Evolutionary conservation across 2,329 filamentous ascomycete species (phyloP), one percentile per base, ranked within the genome.

Genomic region (Lachnellula willkommii): DNA sequence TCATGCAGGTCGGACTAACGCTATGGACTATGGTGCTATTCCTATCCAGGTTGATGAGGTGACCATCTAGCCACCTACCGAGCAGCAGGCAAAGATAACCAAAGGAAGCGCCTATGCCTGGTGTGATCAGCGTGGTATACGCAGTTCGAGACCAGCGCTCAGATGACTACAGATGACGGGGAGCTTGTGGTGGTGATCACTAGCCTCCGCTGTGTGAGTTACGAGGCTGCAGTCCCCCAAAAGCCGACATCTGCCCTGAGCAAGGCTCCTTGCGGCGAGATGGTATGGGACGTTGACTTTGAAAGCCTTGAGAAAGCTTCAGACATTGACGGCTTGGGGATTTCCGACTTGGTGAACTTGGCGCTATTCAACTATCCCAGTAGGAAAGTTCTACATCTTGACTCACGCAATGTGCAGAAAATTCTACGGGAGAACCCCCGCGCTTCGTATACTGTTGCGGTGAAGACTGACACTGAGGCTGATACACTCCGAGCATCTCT

Each of bases 151-250:
- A 60, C 35, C 22, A 60, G 59, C 46, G 60, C 52, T 4, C 67
- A 69, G 53, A 56, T 67, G 57, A 39, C 57, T 4, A 63, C 63
- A 20, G 48, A 57, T 2, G 64, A 68, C 48, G 65, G 62, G 36
- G 52, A 65, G 24, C 47, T 70, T 15, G 54, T 70, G 12, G 54
- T 70, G 61, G 62, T 69, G 24, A 66, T 70, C n/a, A 36, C 20
- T 24, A 65, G 65, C 43, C 37, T 70, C 22, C 62, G 65, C n/a
- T 50, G 55, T 22, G 59, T 57, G 4, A 46, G 26, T 8, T 70
- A 70, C 51, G 69, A 71, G 47, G 69, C 67, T 11, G 68, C 65
- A 2, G 63, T 71, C 8, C 65, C 68, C 1, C 66, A 67, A 50
- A 63, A 61, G 49, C 52, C 1, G 57, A 59, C 17, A 47, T 45